phyloP scores from a whole-genome alignment of 768 basidiomycete genomes.

The Tylopilus subfusipes region DNA sequence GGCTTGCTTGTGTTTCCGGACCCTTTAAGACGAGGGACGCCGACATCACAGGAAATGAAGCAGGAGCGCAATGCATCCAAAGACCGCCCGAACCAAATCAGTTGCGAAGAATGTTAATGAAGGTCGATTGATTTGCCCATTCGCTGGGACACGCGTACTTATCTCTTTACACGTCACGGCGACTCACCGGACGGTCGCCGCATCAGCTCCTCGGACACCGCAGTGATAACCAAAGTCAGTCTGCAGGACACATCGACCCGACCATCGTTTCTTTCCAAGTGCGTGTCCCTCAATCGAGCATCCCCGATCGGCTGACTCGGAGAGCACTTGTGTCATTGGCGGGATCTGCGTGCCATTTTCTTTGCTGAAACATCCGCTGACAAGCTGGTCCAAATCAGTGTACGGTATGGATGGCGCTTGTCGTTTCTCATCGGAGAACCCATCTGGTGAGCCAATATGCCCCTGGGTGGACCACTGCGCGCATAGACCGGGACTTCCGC shows the following conservation, averaged over 20 bases:
- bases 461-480: background rate
- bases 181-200: conserved; percentile 37
- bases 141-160: conserved; percentile 6
- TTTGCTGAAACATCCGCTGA: conserved; percentile 13
- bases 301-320: conserved; percentile 10
- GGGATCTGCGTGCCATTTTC: background rate
- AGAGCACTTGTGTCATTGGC: background rate
- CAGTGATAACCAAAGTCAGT: conserved; percentile 30
- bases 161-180: conserved; percentile 43
- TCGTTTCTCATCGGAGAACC: conserved; percentile 14
- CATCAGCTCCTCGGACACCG: conserved; percentile 31
- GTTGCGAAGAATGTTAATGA: conserved; percentile 8
- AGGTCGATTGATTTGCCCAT: conserved; percentile 23
- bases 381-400: conserved; percentile 5
- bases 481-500: background rate
- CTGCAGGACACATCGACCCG: conserved; percentile 34
- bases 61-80: conserved; percentile 23
- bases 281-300: conserved; percentile 2
- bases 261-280: conserved; percentile 9
- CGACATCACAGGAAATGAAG: conserved; percentile 20
- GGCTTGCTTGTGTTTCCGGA: conserved; percentile 3
- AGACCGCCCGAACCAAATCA: conserved; percentile 6
- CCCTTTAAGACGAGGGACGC: conserved; percentile 29
- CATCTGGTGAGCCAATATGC: background rate
- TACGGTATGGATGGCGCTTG: background rate